Evolutionary conservation across 805 yeast genomes (phyloP).

Genomic region (Blastobotrys americana): DNA sequence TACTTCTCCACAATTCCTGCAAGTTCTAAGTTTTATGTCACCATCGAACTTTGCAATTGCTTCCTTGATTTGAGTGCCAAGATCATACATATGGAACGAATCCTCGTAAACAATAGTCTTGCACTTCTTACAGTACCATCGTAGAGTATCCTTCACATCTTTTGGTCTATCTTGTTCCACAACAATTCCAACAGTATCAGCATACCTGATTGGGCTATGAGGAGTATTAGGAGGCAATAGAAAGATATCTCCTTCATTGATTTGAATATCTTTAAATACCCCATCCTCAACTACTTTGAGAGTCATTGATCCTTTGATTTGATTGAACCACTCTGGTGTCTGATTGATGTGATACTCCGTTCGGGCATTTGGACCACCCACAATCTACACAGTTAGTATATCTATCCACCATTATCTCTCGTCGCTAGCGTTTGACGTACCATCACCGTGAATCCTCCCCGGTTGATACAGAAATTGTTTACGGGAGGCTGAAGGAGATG

Average conservation of each 20-base stretch:
- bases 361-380: constrained; percentile 92
- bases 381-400: constrained; percentile 37
- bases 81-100: constrained; percentile 66
- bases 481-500: constrained; percentile 85
- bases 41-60: constrained; percentile 68
- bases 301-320: constrained; percentile 79
- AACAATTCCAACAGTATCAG: constrained; percentile 80
- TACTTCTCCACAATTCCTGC: constrained; percentile 61
- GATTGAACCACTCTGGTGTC: constrained; percentile 91
- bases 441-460: constrained; percentile 92
- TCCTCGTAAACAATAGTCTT: constrained; percentile 56
- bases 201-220: constrained; percentile 83
- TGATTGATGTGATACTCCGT: constrained; percentile 91
- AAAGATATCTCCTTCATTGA: constrained; percentile 83
- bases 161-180: constrained; percentile 87
- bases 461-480: constrained; percentile 79
- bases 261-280: constrained; percentile 63
- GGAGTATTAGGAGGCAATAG: constrained; percentile 76
- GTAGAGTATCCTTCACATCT: constrained; percentile 58
- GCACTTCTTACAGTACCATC: constrained; percentile 85
- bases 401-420: neutral
- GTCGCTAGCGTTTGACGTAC: constrained; percentile 20
- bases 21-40: constrained; percentile 58
- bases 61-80: constrained; percentile 84
- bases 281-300: constrained; percentile 77